Conservation (phyloP, 2,329 filamentous ascomycete genomes). For the Beauveria brongniartii region DNA sequence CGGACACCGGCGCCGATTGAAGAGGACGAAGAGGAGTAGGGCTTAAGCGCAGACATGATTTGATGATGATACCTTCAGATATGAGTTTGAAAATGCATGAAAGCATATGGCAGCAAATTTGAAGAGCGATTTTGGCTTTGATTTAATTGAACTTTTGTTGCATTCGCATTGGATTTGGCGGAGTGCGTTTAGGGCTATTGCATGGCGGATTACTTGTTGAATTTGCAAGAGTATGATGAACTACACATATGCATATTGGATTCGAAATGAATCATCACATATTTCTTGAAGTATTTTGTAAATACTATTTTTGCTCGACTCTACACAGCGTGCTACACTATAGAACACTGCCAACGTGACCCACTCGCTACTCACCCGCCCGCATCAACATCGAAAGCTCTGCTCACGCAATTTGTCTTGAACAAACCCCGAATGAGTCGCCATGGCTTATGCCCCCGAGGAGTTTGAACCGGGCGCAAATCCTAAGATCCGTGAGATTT, state of each 20-base stretch:
- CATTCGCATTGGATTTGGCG: neutral
- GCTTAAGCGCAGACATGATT: neutral
- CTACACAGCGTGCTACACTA: neutral
- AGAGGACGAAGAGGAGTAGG: slow-evolving; percentile 59
- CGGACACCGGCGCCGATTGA: slow-evolving; percentile 66
- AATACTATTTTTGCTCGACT: neutral
- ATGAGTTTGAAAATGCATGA: neutral
- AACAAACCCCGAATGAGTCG: neutral
- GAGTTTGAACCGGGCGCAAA: slow-evolving; percentile 18
- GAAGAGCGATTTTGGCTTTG: neutral
- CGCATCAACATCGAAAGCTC: neutral
- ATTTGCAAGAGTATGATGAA: neutral
- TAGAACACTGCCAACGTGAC: neutral
- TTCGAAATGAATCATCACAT: neutral
- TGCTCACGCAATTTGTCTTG: neutral
- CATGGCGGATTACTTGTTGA: neutral
- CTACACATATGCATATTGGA: neutral
- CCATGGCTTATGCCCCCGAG: neutral
- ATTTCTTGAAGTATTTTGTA: no score
- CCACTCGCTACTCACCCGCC: neutral
- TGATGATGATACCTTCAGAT: slow-evolving; percentile 2
- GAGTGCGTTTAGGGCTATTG: neutral
- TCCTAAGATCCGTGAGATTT: slow-evolving; percentile 28
- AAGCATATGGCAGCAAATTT: neutral
- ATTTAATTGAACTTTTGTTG: neutral